A percentile compares a stretch with the other conserved stretches of the same genome.
phyloP scores from a whole-genome alignment of 495 filamentous ascomycete genomes.

The Penicillium lagena region DNA sequence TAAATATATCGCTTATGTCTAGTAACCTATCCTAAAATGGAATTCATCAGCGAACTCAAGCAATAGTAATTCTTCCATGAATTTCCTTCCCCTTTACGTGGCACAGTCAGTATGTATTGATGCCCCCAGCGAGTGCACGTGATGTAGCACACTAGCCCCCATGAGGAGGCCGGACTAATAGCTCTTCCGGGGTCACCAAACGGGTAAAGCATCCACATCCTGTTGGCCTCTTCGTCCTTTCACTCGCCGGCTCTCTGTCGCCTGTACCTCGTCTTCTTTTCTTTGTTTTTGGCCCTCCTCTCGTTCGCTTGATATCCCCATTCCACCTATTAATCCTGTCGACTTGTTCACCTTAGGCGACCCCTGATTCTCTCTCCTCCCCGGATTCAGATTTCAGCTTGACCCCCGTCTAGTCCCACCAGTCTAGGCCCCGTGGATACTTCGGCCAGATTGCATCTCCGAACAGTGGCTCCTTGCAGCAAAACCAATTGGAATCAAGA shows the following conservation, averaged over 20 bases:
- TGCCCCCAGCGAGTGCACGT: background rate
- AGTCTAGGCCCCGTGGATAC: slow-evolving; percentile 14
- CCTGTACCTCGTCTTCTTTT: slow-evolving; percentile 1
- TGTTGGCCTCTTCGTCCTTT: slow-evolving; percentile 11
- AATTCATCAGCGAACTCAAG: too few species aligned
- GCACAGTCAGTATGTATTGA: too few species aligned
- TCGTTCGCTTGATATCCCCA: too few species aligned
- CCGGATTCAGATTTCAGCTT: background rate
- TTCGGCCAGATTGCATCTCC: slow-evolving; percentile 30
- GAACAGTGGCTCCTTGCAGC: slow-evolving; percentile 12
- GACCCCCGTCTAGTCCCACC: slow-evolving; percentile 6
- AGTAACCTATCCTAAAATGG: too few species aligned
- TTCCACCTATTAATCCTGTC: background rate
- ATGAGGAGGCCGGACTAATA: slow-evolving; percentile 12
- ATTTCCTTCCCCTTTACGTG: too few species aligned
- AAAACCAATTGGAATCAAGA: slow-evolving; percentile 9
- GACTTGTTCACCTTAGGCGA: background rate
- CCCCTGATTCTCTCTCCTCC: background rate
- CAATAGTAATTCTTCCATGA: too few species aligned
- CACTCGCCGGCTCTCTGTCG: too few species aligned
- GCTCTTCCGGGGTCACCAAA: slow-evolving; percentile 17
- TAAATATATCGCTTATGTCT: too few species aligned
- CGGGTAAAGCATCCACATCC: slow-evolving; percentile 28
- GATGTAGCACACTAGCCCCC: slow-evolving; percentile 9
- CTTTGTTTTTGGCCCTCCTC: too few species aligned